Evolutionary conservation across 1,139 yeast species (phyloP).

Genomic region (Saccharomyces hybrid): DNA sequence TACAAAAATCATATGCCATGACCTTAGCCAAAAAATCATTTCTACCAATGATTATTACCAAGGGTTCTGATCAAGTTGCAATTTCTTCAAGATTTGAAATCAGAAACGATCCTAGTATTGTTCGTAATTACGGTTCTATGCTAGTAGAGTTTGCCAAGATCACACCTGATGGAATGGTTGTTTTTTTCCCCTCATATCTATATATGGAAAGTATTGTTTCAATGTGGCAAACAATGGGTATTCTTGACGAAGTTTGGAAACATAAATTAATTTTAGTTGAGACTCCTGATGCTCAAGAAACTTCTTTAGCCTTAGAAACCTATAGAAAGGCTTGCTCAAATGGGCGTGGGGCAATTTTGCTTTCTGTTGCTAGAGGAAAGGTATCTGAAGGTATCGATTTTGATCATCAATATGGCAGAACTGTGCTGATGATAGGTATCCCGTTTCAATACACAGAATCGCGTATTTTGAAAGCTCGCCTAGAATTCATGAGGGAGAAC

Average conservation of each 20-base stretch:
- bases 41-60: conserved; percentile 91
- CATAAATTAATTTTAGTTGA: conserved; percentile 92
- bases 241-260: conserved; percentile 96
- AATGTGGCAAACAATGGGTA: conserved; percentile 99
- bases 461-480: conserved; percentile 85
- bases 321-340: conserved; percentile 94
- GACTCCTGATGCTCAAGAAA: conserved; percentile 98
- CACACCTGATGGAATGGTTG: conserved; percentile 97
- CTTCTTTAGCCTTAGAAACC: conserved; percentile 89
- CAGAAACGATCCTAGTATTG: conserved; percentile 95
- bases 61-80: conserved; percentile 96
- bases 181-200: conserved; percentile 91
- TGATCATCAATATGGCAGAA: conserved; percentile 96
- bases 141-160: conserved; percentile 87
- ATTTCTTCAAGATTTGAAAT: conserved; percentile 94
- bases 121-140: conserved; percentile 89
- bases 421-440: conserved; percentile 96
- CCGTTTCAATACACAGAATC: conserved; percentile 99
- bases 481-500: conserved; percentile 88
- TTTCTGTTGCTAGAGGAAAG: conserved; percentile 98
- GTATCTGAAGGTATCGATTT: conserved; percentile 99
- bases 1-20: conserved; percentile 94
- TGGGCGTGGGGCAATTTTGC: conserved; percentile 93
- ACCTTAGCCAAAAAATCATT: conserved; percentile 88
- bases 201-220: conserved; percentile 97